Evolutionary conservation across 2,329 filamentous ascomycete genomes (phyloP), one percentile per base, ranked within the genome.

Genomic region (Beauveria medogensis): DNA sequence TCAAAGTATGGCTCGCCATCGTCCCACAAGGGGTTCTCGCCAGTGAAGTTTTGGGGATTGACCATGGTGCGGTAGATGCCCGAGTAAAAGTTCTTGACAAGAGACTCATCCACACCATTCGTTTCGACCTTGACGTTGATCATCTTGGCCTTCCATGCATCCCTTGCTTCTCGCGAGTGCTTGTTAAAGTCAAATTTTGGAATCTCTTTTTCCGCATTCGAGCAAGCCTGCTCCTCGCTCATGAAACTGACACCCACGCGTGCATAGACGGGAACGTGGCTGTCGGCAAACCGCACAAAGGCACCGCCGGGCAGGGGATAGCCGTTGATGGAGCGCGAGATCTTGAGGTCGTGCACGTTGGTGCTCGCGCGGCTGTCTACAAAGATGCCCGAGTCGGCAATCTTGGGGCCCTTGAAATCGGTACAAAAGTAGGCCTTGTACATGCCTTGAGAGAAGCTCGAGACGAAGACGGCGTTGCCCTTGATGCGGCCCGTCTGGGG

Each of bases 61-160:
- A 90, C 83, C 81, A 90, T 83, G 3, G 84, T 81, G n/a, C 87
- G 78, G 68, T 91, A 91, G n/a, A 86, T 78, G 3, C 86, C 87
- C 48, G 84, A 88, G 78, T 87, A 90, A 65, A 91, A 89, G 20
- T 83, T 81, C n/a, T 72, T 83, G 62, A 86, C 75, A 1, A 87
- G 69, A 0, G 81, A 79, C 9, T 75, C 68, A 61, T 81, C 78
- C 1, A 85, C 83, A 0, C 81, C 75, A 1, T 69, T 75, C 0
- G 79, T 72, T 44, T 85, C 78, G 5, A 90, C 71, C 2, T 74
- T 75, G 51, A 90, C 79, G 0, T 82, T 79, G 18, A 76, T 77
- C 46, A 91, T 71, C 68, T 90, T 90, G 16, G 79, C 69, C 55
- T 75, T 76, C 88, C 88, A 91, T 0, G 77, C 80, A 10, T 75